Percentiles rank a stretch among this genome's conserved stretches.
Evolutionary conservation across 345 rosid species (phyloP).

Genomic region (Eucalyptus coolabah): DNA sequence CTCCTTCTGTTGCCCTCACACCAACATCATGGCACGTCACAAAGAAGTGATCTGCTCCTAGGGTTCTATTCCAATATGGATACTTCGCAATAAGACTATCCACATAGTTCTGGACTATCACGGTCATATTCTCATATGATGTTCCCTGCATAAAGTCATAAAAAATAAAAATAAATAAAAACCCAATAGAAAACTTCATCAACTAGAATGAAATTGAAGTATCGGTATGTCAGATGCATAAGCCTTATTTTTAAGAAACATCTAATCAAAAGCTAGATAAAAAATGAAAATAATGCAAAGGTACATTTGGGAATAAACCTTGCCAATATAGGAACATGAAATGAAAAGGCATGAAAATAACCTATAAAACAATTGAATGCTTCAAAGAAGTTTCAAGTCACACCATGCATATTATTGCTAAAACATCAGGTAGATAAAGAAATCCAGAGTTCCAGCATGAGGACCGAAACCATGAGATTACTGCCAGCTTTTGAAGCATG

Average conservation of each 20-base stretch:
- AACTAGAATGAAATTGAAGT: neutral
- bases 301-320: neutral
- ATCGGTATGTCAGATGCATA: neutral
- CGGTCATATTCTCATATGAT: constrained; percentile 86
- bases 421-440: neutral
- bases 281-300: neutral
- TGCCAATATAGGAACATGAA: neutral
- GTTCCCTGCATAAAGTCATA: constrained; percentile 50
- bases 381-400: neutral
- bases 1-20: constrained; percentile 84
- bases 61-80: constrained; percentile 92
- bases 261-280: neutral
- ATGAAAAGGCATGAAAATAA: neutral
- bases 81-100: constrained; percentile 60
- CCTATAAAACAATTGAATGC: neutral
- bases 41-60: constrained; percentile 97
- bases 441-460: neutral
- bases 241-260: neutral
- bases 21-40: constrained; percentile 97
- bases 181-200: neutral
- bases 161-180: neutral
- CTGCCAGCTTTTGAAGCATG: neutral
- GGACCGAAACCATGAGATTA: neutral
- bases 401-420: neutral
- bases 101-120: constrained; percentile 68